Evolutionary conservation across 768 basidiomycete genomes (phyloP).

Genomic region (Coprinellus micaceus): DNA sequence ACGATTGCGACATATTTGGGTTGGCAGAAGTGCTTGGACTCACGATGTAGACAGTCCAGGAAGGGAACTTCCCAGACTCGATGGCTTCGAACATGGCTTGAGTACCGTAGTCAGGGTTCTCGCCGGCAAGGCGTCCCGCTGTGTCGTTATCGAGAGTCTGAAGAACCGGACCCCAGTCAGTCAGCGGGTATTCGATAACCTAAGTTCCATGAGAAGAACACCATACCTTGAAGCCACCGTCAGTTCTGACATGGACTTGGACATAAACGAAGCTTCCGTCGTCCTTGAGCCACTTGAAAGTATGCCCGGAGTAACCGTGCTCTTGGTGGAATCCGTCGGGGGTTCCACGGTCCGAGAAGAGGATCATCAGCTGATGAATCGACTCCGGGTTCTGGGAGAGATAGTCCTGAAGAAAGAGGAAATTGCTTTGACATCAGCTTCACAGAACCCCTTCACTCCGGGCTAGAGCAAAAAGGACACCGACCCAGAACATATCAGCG

Average conservation of each 20-base stretch:
- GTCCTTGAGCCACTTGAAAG: constrained; percentile 82
- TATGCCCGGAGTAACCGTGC: constrained; percentile 95
- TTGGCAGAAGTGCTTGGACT: constrained; percentile 21
- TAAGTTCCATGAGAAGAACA: neutral
- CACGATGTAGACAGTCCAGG: constrained; percentile 86
- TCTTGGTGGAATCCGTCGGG: constrained; percentile 83
- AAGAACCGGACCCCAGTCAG: constrained; percentile 11
- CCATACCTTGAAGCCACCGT: constrained; percentile 76
- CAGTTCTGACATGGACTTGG: constrained; percentile 77
- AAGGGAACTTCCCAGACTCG: constrained; percentile 73
- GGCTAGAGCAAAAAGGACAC: constrained; percentile 10
- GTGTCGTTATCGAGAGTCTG: constrained; percentile 69
- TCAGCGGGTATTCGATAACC: no score
- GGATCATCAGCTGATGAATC: constrained; percentile 84
- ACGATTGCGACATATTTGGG: neutral
- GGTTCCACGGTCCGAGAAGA: constrained; percentile 93
- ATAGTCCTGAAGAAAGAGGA: constrained; percentile 62
- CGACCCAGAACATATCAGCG: constrained; percentile 79
- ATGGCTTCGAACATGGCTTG: constrained; percentile 79
- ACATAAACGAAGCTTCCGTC: constrained; percentile 84
- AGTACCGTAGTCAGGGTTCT: constrained; percentile 84
- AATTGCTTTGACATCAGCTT: neutral
- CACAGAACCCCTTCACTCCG: neutral
- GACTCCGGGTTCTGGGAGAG: constrained; percentile 86
- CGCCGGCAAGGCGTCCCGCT: constrained; percentile 62